These are phyloP conservation scores for Vitrella brassicaformis DNA, from an alignment of 73 alveolate species.

Conservation along the genomic window DNA sequence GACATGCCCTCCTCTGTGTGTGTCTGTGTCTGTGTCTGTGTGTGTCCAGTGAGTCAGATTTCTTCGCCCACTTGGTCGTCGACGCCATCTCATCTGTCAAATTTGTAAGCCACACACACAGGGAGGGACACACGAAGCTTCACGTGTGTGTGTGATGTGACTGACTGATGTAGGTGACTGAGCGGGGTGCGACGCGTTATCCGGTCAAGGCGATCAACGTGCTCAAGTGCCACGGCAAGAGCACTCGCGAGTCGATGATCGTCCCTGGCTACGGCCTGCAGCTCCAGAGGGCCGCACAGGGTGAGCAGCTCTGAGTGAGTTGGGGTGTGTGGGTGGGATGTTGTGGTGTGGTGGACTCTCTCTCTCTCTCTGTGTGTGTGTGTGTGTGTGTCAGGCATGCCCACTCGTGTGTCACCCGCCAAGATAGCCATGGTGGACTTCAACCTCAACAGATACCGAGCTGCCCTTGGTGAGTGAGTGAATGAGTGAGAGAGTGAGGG, in stretches of 20 bases:
- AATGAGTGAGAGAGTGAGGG: background rate
- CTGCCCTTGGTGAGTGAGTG: conserved; percentile 15
- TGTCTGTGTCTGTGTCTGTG: background rate
- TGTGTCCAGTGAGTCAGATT: conserved; percentile 37
- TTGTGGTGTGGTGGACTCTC: too few species aligned
- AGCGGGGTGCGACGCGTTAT: conserved; percentile 30
- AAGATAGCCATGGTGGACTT: conserved; percentile 87
- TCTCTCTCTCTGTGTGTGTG: background rate
- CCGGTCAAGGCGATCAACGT: conserved; percentile 79
- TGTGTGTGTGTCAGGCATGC: conserved; percentile 82
- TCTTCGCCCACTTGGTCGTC: conserved; percentile 82
- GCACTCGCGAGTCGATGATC: conserved; percentile 60
- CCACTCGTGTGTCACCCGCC: conserved; percentile 76
- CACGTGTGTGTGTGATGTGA: too few species aligned
- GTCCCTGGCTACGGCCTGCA: conserved; percentile 74
- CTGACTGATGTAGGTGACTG: conserved; percentile 12
- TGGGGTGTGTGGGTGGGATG: background rate
- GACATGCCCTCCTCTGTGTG: background rate
- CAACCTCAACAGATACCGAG: conserved; percentile 83
- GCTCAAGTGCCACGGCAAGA: conserved; percentile 73
- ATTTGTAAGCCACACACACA: too few species aligned
- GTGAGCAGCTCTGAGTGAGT: background rate
- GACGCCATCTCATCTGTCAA: conserved; percentile 73
- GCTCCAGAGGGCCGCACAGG: conserved; percentile 51
- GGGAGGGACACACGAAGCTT: too few species aligned